Evolutionary conservation across 2,329 filamentous ascomycete genomes (phyloP), one percentile per base, ranked within the genome.

Genomic region (Fusarium sp.): DNA sequence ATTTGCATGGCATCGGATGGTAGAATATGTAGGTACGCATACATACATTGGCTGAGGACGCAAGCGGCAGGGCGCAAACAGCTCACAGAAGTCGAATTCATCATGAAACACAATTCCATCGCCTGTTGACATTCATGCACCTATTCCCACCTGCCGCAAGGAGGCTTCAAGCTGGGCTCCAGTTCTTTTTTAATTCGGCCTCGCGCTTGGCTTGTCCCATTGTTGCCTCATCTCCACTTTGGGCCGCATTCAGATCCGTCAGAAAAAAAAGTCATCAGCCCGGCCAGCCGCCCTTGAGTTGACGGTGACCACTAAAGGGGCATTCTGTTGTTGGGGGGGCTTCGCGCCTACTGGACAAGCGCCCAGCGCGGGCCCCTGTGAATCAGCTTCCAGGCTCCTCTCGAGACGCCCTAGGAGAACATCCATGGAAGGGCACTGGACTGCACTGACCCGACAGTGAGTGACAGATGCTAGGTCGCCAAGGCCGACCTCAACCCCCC

Each of bases 221-320:
- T 74, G 68, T 73, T 70, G 69, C 72, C 69, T 65, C 72, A 74
- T 75, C 72, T 50, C 72, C 72, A 74, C 72, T 70, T 74, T 74
- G 63, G 72, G 72, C 72, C 72, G 72, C 72, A 74, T 73, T 70
- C 71, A 65, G 40, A 64, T 68, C 50, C 38, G 42, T 25, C 63
- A 35, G 31, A 14, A 18, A 47, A 47, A 36, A 35, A 58, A n/a
- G 33, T 36, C 40, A 35, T 29, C 42, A 45, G 38, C 38, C 36
- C 36, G 36, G 18, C 57, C 38, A 61, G 59, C 38, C 42, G 36
- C 38, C 58, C 38, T 29, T 18, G 10, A 18, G 27, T 11, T 38
- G 16, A 27, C 38, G 40, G 58, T 45, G 38, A 35, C 58, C 58
- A 61, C 27, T 62, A 50, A 62, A 45, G 59, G 40, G 59, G 47